Conservation (phyloP, 2,329 filamentous ascomycete species). For the Rhynchosporium secalis region DNA sequence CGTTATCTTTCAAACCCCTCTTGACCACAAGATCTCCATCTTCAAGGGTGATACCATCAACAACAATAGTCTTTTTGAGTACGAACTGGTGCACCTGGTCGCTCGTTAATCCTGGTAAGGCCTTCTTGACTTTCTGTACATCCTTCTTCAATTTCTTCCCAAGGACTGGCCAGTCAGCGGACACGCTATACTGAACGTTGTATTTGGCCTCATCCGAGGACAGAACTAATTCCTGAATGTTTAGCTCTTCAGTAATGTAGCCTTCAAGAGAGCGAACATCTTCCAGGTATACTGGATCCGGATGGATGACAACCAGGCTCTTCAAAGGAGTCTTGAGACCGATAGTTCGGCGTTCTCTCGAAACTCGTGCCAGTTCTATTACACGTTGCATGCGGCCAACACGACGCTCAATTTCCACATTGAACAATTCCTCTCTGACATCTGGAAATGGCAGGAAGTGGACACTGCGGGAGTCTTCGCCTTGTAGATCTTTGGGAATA, state of each 20-base stretch:
- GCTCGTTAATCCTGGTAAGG: constrained; percentile 74
- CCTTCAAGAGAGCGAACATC: constrained; percentile 81
- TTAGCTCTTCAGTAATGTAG: constrained; percentile 93
- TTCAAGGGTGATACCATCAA: constrained; percentile 82
- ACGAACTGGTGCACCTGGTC: constrained; percentile 81
- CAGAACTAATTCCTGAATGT: constrained; percentile 80
- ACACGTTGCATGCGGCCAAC: constrained; percentile 93
- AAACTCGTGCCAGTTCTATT: constrained; percentile 85
- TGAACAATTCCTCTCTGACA: constrained; percentile 84
- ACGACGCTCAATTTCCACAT: constrained; percentile 80
- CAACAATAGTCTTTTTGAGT: constrained; percentile 68
- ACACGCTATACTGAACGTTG: constrained; percentile 86
- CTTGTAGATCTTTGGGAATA: constrained; percentile 70
- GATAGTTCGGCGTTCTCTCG: constrained; percentile 79
- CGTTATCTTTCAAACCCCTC: constrained; percentile 73
- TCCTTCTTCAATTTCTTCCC: constrained; percentile 99
- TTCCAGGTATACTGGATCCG: constrained; percentile 77
- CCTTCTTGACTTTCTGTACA: constrained; percentile 86
- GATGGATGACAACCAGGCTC: constrained; percentile 84
- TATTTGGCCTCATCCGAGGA: constrained; percentile 87
- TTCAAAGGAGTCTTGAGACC: constrained; percentile 90
- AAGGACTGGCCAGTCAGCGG: constrained; percentile 88
- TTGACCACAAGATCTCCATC: constrained; percentile 82
- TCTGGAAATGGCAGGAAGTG: constrained; percentile 92
- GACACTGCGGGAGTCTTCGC: constrained; percentile 77